Base-by-base conservation (phyloP, 1,284 basidiomycete genomes). In the Rhodotorula sp. region DNA sequence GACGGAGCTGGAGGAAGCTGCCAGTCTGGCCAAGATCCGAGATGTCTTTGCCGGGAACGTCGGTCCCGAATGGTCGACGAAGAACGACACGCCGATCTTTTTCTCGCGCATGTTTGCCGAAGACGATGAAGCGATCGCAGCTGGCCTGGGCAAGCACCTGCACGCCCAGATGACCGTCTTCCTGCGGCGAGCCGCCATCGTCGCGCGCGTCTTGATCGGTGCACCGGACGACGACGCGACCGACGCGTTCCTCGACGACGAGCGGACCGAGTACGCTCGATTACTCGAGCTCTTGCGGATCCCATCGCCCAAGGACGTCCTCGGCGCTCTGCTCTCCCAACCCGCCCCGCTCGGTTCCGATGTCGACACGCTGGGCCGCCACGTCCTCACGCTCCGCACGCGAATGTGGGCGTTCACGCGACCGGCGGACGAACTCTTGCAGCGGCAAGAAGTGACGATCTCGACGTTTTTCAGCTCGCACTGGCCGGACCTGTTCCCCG, bases 201-300 rank as follows among this genome's bases (percentile, higher is more conserved):
- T 76, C 31, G 68, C 68, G 0, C 66, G 69, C 14, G 64, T 63
- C 31, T 29, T 67, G 5, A 69, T 74, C 46, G 75, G 75, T 26
- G 49, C 56, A 20, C 58, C 71, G 20, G 21, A 39, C 8, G 62
- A 58, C 0, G 49, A 56, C 20, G 46, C 46, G 29, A 48, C 39
- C 4, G 66, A 70, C 58, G 23, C 61, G 6, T 58, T 43, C 51
- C n/a, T 49, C 48, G 51, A 71, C 46, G 48, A 48, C 21, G 58
- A 63, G 3, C 59, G 58, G 12, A 62, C 85, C 79, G 93, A 97
- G 79, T 94, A 95, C 79, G 84, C 84, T n/a, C 88, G 91, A 2
- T 85, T 97, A 1, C 83, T 96, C n/a, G 82, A 82, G 21, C 84
- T 90, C 80, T 85, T 97, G 6, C 87, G 87, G 56, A 90, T 97